Evolutionary conservation across 768 basidiomycete genomes (phyloP).

Genomic region (Daedaleopsis sinensis): DNA sequence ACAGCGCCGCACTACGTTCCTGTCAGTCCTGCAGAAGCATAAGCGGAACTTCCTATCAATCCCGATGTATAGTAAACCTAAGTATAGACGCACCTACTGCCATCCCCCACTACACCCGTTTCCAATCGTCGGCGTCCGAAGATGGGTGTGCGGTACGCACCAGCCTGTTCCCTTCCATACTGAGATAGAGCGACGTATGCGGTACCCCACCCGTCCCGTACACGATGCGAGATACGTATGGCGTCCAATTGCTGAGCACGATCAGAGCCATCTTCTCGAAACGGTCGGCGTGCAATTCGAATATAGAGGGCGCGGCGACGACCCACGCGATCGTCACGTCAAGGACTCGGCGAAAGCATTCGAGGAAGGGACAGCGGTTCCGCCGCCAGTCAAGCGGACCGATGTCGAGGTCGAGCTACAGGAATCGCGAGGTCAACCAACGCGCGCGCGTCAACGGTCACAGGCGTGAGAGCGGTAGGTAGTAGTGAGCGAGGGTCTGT

Average conservation of each 20-base stretch:
- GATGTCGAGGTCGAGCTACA: neutral
- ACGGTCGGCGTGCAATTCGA: neutral
- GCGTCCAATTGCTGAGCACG: neutral
- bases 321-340: neutral
- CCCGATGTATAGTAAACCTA: no score
- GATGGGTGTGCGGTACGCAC: neutral
- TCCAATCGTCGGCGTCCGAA: neutral
- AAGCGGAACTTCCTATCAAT: no score
- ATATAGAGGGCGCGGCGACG: neutral
- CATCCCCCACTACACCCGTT: neutral
- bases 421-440: neutral
- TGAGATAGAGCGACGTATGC: neutral
- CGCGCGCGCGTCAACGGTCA: no score
- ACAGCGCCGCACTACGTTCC: no score
- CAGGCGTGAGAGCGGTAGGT: no score
- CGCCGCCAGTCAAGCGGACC: neutral
- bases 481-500: no score
- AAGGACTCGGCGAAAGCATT: neutral
- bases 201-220: neutral
- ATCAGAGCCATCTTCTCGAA: neutral
- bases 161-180: neutral
- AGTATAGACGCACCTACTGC: no score
- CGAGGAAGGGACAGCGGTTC: neutral
- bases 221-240: neutral
- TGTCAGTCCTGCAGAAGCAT: no score